Evolutionary conservation across 805 yeast genomes (phyloP), one percentile per base, ranked within the genome.

Genomic region (Metschnikowia lochheadii): DNA sequence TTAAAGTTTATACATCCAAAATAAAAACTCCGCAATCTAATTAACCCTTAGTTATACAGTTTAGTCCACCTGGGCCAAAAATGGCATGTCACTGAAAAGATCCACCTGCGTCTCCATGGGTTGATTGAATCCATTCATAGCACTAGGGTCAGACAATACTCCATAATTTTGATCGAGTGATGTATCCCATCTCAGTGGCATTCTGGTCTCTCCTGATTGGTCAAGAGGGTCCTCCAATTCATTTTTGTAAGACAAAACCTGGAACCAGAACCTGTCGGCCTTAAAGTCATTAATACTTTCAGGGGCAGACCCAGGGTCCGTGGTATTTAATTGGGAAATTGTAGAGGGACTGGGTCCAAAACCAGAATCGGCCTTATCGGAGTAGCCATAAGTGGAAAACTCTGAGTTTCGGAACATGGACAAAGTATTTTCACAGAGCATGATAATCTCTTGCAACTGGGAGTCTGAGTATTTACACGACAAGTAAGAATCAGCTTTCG

Each of bases 261-360:
- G 69, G 33, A 66, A 54, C 75, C 75, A 70, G 17, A 68, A 49
- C 38, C 64, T 63, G 55, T 70, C 75, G 35, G 69, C 62, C 45
- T 69, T 70, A 5, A 58, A 58, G 49, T 63, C 62, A 34, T 59
- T 55, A 26, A 64, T 38, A 7, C 26, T 46, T 11, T 55, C 58
- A 2, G 53, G 40, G 4, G 10, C 23, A 23, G 31, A 15, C 5
- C 7, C 14, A 6, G 54, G 48, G 2, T 52, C 44, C 15, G 34
- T 5, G 13, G 48, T 41, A 7, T 38, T 35, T 6, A 49, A 38
- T 20, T 39, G 39, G 11, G 35, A 18, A 38, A 40, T 42, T 11
- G 14, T 26, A n/a, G 38, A 37, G 2, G 55, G 32, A 7, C 46
- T 15, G 18, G n/a, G 34, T n/a, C 34, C 20, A 26, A 50, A 44